Conservation (phyloP, 176 grass and related monocot genomes). For the Cenchrus americanus region DNA sequence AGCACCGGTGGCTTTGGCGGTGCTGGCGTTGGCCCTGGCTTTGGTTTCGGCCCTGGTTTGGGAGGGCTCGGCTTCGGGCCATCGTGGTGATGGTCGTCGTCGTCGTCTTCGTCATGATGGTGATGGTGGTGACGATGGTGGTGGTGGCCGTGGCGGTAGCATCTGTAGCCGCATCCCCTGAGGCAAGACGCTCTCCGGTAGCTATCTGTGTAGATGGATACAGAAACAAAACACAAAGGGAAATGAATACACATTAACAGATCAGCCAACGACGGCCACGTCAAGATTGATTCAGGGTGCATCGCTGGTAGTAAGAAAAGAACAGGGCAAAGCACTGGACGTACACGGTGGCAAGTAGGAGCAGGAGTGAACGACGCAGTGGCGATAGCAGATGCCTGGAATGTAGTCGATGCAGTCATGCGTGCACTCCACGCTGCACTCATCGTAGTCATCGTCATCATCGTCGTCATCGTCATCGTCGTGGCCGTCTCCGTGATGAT, state of each 20-base stretch:
- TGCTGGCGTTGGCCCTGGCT: background rate
- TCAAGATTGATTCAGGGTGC: background rate
- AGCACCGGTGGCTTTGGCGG: background rate
- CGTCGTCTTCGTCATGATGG: background rate
- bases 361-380: background rate
- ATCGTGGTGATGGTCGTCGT: background rate
- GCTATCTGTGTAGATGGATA: constrained; percentile 31
- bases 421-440: background rate
- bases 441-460: background rate
- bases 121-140: background rate
- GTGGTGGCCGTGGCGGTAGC: constrained; percentile 1
- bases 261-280: background rate
- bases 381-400: constrained; percentile 14
- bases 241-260: background rate
- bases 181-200: background rate
- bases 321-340: background rate
- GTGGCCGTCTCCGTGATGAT: background rate
- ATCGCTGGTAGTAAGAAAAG: no score
- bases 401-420: constrained; percentile 29
- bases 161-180: constrained; percentile 27
- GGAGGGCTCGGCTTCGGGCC: background rate
- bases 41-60: background rate
- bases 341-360: constrained; percentile 6
- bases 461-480: background rate
- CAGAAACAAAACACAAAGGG: background rate